Conservation (phyloP, 345 rosid species). For the Brassica carinata region DNA sequence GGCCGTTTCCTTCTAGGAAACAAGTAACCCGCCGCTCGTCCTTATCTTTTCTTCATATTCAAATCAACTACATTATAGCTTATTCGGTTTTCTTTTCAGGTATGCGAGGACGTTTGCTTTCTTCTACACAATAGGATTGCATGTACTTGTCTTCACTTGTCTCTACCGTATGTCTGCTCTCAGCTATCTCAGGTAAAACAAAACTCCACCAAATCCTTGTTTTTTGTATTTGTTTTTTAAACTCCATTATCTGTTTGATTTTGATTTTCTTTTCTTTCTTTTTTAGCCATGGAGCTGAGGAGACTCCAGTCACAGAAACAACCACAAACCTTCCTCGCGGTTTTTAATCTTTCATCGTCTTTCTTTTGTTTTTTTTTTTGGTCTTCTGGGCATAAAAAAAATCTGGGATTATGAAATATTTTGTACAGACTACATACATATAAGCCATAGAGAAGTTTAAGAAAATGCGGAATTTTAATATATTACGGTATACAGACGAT, state of each 20-base stretch:
- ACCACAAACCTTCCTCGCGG: slow-evolving; percentile 71
- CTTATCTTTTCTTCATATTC: slow-evolving; percentile 15
- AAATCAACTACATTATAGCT: neutral
- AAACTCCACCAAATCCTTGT: neutral
- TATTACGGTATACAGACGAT: neutral
- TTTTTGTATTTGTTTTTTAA: neutral
- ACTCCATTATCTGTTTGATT: slow-evolving; percentile 2
- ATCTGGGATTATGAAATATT: slow-evolving; percentile 1
- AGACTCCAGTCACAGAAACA: slow-evolving; percentile 50
- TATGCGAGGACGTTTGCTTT: slow-evolving; percentile 90
- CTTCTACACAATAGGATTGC: slow-evolving; percentile 91
- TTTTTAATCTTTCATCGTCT: slow-evolving; percentile 40
- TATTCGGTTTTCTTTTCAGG: slow-evolving; percentile 43
- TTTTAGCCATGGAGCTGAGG: slow-evolving; percentile 76
- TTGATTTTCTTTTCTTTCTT: neutral
- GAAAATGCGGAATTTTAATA: neutral
- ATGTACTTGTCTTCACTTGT: slow-evolving; percentile 88
- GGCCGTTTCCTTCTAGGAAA: slow-evolving; percentile 93
- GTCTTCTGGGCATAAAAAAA: neutral
- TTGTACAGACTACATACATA: slow-evolving; percentile 33
- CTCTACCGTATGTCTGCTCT: slow-evolving; percentile 95
- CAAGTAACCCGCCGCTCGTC: slow-evolving; percentile 56
- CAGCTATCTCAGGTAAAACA: slow-evolving; percentile 81
- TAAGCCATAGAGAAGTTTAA: slow-evolving; percentile 12
- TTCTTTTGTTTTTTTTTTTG: neutral